Percentiles rank a stretch among this genome's conserved stretches.
phyloP scores from a whole-genome alignment of 2,329 filamentous ascomycete species.

The Colletotrichum sp. region DNA sequence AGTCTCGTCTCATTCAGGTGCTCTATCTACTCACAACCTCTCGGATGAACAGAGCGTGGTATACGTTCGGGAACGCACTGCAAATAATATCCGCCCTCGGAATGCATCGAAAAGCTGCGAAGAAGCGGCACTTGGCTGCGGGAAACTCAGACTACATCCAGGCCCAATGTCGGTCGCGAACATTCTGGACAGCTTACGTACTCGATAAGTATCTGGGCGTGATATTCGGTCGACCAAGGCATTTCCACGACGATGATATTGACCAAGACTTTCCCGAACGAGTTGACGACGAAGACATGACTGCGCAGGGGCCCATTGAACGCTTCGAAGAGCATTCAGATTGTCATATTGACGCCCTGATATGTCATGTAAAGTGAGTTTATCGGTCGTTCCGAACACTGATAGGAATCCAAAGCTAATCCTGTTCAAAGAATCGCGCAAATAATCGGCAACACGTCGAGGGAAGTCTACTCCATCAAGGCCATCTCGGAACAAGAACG shows the following conservation, averaged over 20 bases:
- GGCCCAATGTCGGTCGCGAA: constrained; percentile 58
- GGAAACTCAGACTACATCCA: constrained; percentile 45
- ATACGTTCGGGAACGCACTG: constrained; percentile 61
- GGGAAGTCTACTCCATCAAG: constrained; percentile 44
- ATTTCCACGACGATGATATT: constrained; percentile 69
- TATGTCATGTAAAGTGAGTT: constrained; percentile 45
- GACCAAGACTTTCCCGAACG: constrained; percentile 62
- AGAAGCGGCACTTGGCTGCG: constrained; percentile 24
- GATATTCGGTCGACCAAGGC: constrained; percentile 64
- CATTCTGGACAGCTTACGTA: constrained; percentile 68
- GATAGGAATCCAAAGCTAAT: too few relatives aligned
- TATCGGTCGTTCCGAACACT: too few relatives aligned
- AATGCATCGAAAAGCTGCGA: constrained; percentile 38
- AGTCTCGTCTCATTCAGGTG: constrained; percentile 62
- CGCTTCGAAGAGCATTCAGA: constrained; percentile 37
- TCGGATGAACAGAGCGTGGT: constrained; percentile 66
- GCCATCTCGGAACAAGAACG: constrained; percentile 39
- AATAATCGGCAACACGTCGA: constrained; percentile 43
- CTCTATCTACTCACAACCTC: constrained; percentile 64
- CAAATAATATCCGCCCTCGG: constrained; percentile 56
- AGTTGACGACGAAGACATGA: constrained; percentile 63
- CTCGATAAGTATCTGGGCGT: constrained; percentile 68
- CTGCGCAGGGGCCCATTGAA: constrained; percentile 32
- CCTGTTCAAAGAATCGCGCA: constrained; percentile 31
- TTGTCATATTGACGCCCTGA: constrained; percentile 54